Evolutionary conservation across 2,329 filamentous ascomycete genomes (phyloP).

Genomic region (Sclerotinia subarctica): DNA sequence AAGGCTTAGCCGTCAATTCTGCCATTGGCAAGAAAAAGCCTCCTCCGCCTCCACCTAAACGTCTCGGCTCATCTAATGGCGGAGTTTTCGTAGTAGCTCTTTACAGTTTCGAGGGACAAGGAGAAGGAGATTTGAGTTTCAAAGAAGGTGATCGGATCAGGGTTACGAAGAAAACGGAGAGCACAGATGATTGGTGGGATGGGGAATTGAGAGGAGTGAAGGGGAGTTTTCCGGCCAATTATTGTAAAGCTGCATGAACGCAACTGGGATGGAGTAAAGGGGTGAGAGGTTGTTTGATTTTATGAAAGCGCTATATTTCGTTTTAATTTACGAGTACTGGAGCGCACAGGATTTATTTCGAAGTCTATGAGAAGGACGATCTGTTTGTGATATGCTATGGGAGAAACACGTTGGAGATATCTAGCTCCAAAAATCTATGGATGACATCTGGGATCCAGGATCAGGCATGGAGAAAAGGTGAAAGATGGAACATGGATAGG

Average conservation of each 20-base stretch:
- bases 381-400: neutral
- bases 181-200: slow-evolving; percentile 84
- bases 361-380: neutral
- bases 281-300: neutral
- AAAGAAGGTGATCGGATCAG: slow-evolving; percentile 73
- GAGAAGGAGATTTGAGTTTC: slow-evolving; percentile 68
- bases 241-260: slow-evolving; percentile 53
- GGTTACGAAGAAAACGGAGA: slow-evolving; percentile 74
- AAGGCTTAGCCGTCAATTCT: slow-evolving; percentile 44
- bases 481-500: too few species aligned
- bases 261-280: neutral
- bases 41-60: slow-evolving; percentile 66
- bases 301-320: neutral
- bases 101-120: slow-evolving; percentile 71
- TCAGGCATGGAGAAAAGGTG: too few species aligned
- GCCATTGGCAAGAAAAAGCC: slow-evolving; percentile 62
- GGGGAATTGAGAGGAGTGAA: slow-evolving; percentile 67
- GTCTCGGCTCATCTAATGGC: slow-evolving; percentile 47
- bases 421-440: neutral
- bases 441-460: too few species aligned
- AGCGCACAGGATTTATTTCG: neutral
- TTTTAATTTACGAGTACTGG: neutral
- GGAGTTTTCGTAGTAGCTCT: slow-evolving; percentile 57
- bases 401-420: neutral
- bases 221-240: slow-evolving; percentile 81